Conservation (phyloP, 208 protist genomes). For the Leishmania arabica region DNA sequence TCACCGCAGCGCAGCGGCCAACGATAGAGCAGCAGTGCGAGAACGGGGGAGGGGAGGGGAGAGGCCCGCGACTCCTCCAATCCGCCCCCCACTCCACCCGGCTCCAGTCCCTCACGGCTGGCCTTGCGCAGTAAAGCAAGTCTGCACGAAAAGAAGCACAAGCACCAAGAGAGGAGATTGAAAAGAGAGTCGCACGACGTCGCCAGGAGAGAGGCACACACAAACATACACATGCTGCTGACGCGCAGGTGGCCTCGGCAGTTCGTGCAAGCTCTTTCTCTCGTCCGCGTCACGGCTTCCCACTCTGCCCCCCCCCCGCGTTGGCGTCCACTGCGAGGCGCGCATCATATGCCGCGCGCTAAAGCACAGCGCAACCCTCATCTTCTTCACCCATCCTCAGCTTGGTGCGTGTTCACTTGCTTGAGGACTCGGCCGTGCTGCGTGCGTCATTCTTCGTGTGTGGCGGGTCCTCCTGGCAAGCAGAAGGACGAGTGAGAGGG, state of each 20-base stretch:
- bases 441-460: not conserved
- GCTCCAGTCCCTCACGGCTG: not conserved
- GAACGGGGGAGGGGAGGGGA: not conserved
- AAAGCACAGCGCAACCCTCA: not conserved
- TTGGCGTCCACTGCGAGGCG: not conserved
- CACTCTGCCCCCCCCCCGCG: not conserved
- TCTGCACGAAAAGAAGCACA: not conserved
- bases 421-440: not conserved
- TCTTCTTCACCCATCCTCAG: not conserved
- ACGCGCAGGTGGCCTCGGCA: not conserved
- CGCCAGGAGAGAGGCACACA: not conserved
- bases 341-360: not conserved
- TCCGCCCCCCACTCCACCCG: too few species aligned
- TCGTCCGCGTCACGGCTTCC: not conserved
- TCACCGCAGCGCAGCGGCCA: not conserved
- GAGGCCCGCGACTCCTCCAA: not conserved
- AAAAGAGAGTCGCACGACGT: not conserved
- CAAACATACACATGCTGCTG: not conserved
- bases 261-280: not conserved
- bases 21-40: not conserved
- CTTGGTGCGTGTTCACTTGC: not conserved
- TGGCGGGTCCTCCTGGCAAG: not conserved
- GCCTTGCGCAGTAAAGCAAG: not conserved
- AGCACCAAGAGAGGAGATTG: not conserved
- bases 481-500: not conserved